These are phyloP conservation scores for Oxyria digyna DNA, from an alignment of 148 eudicot genomes.

Conservation along the genomic window DNA sequence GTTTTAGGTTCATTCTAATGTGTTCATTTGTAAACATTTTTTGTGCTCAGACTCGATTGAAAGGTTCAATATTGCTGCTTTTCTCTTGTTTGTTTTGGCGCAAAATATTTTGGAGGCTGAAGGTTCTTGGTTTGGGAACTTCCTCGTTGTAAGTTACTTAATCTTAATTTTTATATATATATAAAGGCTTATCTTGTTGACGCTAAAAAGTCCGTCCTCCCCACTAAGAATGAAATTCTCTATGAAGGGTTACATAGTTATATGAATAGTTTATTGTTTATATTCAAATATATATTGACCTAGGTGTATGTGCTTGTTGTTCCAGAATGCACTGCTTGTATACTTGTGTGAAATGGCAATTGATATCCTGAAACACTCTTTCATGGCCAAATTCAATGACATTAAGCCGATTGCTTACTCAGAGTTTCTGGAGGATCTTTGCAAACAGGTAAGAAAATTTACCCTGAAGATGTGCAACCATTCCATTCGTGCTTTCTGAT, in stretches of 20 bases:
- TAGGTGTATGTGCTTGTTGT: slow-evolving; percentile 16
- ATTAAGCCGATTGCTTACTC: slow-evolving; percentile 83
- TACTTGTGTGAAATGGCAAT: slow-evolving; percentile 69
- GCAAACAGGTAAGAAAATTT: slow-evolving; percentile 62
- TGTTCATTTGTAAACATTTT: neutral
- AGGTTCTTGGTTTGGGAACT: slow-evolving; percentile 84
- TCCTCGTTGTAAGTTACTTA: slow-evolving; percentile 56
- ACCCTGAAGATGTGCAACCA: neutral
- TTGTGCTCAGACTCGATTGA: slow-evolving; percentile 72
- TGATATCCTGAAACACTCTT: slow-evolving; percentile 86
- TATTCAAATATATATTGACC: neutral
- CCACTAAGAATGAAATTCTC: neutral
- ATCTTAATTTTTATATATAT: neutral
- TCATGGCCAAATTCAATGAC: slow-evolving; percentile 87
- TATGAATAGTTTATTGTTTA: neutral
- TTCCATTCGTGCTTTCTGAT: neutral
- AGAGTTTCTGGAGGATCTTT: slow-evolving; percentile 93
- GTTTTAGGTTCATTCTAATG: neutral
- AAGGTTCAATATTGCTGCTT: slow-evolving; percentile 89
- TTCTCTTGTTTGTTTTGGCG: slow-evolving; percentile 76
- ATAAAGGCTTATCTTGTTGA: neutral
- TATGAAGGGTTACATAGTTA: neutral
- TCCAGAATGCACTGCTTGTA: slow-evolving; percentile 90
- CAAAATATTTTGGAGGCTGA: slow-evolving; percentile 95
- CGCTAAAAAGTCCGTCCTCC: neutral